A percentile compares a stretch with the other conserved stretches of the same genome.
phyloP scores from a whole-genome alignment of 192 early-diverging fungal genomes.

The Backusella circina region DNA sequence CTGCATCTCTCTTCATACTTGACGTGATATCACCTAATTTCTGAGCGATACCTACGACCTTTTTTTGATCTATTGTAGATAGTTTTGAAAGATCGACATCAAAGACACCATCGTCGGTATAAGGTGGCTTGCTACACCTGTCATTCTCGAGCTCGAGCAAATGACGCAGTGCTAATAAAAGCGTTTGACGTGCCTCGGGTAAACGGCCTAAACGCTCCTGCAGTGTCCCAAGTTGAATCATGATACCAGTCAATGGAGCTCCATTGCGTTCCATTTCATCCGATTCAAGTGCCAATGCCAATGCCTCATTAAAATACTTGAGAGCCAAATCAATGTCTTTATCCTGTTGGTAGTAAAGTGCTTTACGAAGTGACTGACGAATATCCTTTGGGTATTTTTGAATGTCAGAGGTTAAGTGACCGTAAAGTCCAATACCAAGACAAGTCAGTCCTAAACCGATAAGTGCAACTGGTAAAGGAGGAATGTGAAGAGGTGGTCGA shows the following conservation, averaged over 20 bases:
- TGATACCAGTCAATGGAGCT: slow-evolving; percentile 51
- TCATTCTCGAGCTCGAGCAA: slow-evolving; percentile 18
- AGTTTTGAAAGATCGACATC: slow-evolving; percentile 13
- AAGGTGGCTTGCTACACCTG: not conserved
- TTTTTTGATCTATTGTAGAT: slow-evolving; percentile 37
- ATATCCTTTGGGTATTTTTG: slow-evolving; percentile 50
- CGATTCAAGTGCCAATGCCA: slow-evolving; percentile 40
- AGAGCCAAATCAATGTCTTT: slow-evolving; percentile 41
- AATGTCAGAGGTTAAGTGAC: slow-evolving; percentile 47
- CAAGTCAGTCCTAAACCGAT: slow-evolving; percentile 37
- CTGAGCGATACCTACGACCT: slow-evolving; percentile 47
- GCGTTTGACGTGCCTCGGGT: slow-evolving; percentile 45
- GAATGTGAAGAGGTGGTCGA: slow-evolving; percentile 17
- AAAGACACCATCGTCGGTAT: slow-evolving; percentile 7
- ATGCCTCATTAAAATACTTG: slow-evolving; percentile 41
- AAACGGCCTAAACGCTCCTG: slow-evolving; percentile 39
- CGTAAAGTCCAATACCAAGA: slow-evolving; percentile 42
- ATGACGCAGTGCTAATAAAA: slow-evolving; percentile 18
- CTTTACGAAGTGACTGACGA: slow-evolving; percentile 47
- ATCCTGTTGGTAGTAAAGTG: slow-evolving; percentile 53
- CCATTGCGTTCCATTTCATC: slow-evolving; percentile 40
- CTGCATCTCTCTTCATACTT: slow-evolving; percentile 37
- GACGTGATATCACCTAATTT: slow-evolving; percentile 52
- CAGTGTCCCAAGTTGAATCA: slow-evolving; percentile 53
- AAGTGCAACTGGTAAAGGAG: slow-evolving; percentile 36